These are phyloP conservation scores for Abelmoschus esculentus DNA, from an alignment of 345 rosid genomes.

Conservation along the genomic window DNA sequence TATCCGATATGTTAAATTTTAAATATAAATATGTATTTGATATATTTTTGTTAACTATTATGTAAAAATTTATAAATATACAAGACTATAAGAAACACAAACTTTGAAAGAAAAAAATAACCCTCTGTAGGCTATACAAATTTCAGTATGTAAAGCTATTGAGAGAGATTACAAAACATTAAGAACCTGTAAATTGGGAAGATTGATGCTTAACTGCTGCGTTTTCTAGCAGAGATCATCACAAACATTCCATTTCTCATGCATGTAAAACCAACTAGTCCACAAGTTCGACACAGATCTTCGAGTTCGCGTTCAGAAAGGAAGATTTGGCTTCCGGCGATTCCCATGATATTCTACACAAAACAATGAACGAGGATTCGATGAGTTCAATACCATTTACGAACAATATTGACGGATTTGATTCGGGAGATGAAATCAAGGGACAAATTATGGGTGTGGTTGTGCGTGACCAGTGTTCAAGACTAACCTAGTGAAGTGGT, in stretches of 20 bases:
- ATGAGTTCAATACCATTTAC: neutral
- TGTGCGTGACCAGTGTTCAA: neutral
- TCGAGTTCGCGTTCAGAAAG: constrained; percentile 63
- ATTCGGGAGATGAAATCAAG: neutral
- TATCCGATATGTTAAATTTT: too few species aligned
- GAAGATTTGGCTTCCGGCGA: constrained; percentile 45
- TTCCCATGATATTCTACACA: constrained; percentile 35
- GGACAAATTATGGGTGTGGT: neutral
- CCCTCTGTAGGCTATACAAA: neutral
- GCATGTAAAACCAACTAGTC: constrained; percentile 50
- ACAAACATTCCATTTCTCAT: constrained; percentile 52
- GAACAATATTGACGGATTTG: neutral
- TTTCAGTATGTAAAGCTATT: neutral
- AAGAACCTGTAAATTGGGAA: neutral
- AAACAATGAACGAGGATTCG: neutral
- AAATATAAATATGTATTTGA: too few species aligned
- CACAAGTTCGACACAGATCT: constrained; percentile 74
- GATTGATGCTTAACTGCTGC: constrained; percentile 27
- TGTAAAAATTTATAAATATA: too few species aligned
- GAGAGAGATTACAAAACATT: neutral
- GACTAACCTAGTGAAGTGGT: neutral
- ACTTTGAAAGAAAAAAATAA: neutral
- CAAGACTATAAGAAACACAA: neutral
- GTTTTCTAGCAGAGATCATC: constrained; percentile 75
- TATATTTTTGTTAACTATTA: too few species aligned